phyloP scores from a whole-genome alignment of 2,329 filamentous ascomycete species.

The Cladosporium colombiae region DNA sequence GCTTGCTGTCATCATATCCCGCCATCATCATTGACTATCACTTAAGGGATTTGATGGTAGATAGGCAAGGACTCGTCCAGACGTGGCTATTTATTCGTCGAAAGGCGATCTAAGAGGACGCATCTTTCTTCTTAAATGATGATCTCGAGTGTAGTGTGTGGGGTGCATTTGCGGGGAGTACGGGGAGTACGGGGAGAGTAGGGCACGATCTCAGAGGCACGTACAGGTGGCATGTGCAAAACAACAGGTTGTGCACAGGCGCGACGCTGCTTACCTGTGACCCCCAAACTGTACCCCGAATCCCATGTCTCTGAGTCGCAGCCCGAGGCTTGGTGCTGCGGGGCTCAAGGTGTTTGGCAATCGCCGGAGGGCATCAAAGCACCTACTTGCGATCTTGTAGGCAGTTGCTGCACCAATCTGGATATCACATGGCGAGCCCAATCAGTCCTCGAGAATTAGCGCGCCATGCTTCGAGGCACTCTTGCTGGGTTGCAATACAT shows the following conservation, averaged over 20 bases:
- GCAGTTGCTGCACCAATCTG: background rate
- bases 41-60: background rate
- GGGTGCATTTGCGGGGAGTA: background rate
- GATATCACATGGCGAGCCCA: background rate
- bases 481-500: slow-evolving; percentile 89
- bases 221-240: background rate
- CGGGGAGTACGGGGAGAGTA: background rate
- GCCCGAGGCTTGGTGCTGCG: background rate
- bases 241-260: background rate
- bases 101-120: background rate
- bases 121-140: background rate
- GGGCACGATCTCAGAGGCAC: background rate
- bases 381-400: background rate
- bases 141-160: background rate
- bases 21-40: background rate
- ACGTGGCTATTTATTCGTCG: background rate
- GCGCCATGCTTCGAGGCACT: slow-evolving; percentile 51
- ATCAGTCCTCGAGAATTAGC: slow-evolving; percentile 11
- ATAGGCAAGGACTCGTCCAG: background rate
- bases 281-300: background rate
- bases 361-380: background rate
- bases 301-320: background rate
- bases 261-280: background rate
- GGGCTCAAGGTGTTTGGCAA: background rate
- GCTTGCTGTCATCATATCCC: background rate